Base-by-base conservation (phyloP, 2,329 filamentous ascomycete genomes). In the Hortaea werneckii region DNA sequence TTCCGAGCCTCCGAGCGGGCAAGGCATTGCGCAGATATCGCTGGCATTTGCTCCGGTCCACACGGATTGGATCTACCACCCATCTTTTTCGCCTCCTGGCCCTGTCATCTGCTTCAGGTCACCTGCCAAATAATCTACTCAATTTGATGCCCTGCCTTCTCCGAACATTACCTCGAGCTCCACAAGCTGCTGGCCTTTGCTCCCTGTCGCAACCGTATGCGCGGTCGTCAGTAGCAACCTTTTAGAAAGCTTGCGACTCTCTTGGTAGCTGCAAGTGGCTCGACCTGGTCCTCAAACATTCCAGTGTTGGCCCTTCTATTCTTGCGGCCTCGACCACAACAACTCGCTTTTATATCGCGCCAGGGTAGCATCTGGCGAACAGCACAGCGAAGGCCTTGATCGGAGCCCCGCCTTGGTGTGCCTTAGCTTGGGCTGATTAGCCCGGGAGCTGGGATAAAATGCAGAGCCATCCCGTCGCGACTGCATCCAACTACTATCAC, bases 1-100 rank as follows among this genome's bases (percentile, higher is more conserved):
- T 54, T 60, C 58, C 58, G 55, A 49, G 52, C 44, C 51, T 55
- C 57, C 58, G 56, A 58, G 41, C 48, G 39, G 32, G 56, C 50
- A 55, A 55, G 50, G 48, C 49, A 43, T 49, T 50, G 50, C 44
- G 37, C 40, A 43, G 45, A 30, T 42, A 42, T 28, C 49, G 45
- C 41, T 41, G 47, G 27, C 41, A 38, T 40, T 35, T n/a, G 29
- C n/a, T 28, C 26, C 30, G 43, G 30, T 35, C 43, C 26, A 27
- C 43, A 34, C 12, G 26, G 7, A 20, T 29, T 12, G 34, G 41
- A 30, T 11, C 26, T 26, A 9, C 32, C n/a, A 9, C 9, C 32
- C n/a, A 9, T n/a, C 32, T 35, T 9, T 9, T 12, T 12, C 9
- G 41, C 41, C 32, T 9, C 29, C 13, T 28, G 20, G 30, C 30